phyloP scores from a whole-genome alignment of 208 protist genomes.

The Polymyxa betae region DNA sequence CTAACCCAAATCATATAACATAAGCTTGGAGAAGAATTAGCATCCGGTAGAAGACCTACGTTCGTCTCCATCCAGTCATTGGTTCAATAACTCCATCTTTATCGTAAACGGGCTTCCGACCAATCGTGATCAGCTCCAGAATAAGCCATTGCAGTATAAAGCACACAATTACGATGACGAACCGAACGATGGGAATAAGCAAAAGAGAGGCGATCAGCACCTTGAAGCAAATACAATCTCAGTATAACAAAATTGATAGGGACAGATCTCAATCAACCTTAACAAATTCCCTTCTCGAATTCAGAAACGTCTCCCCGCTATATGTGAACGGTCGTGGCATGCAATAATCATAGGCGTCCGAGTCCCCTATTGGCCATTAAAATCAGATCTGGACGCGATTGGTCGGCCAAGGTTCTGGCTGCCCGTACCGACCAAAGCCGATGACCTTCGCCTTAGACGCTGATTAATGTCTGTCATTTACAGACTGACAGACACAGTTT shows the following conservation, averaged over 20 bases:
- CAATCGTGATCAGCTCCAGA: background rate
- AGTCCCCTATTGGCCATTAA: too few species aligned
- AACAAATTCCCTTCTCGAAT: background rate
- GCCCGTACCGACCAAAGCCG: slow-evolving; percentile 2
- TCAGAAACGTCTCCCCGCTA: background rate
- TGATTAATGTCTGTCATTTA: too few species aligned
- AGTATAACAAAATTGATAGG: background rate
- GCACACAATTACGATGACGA: background rate
- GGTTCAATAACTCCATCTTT: background rate
- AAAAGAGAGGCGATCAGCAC: background rate
- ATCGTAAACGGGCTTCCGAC: background rate
- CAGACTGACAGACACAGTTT: too few species aligned
- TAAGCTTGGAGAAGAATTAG: too few species aligned
- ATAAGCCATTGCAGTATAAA: background rate
- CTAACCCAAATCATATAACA: background rate
- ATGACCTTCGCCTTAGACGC: background rate
- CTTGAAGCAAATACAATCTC: background rate
- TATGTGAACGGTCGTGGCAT: slow-evolving; percentile 7
- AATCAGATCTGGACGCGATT: too few species aligned
- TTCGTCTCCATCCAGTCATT: background rate
- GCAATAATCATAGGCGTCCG: background rate
- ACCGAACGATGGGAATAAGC: background rate
- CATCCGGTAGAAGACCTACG: too few species aligned
- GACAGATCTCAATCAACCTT: background rate
- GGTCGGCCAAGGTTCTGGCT: too few species aligned